Evolutionary conservation across 1,139 yeast genomes (phyloP), one percentile per base, ranked within the genome.

Genomic region (Taiozyma onychis): DNA sequence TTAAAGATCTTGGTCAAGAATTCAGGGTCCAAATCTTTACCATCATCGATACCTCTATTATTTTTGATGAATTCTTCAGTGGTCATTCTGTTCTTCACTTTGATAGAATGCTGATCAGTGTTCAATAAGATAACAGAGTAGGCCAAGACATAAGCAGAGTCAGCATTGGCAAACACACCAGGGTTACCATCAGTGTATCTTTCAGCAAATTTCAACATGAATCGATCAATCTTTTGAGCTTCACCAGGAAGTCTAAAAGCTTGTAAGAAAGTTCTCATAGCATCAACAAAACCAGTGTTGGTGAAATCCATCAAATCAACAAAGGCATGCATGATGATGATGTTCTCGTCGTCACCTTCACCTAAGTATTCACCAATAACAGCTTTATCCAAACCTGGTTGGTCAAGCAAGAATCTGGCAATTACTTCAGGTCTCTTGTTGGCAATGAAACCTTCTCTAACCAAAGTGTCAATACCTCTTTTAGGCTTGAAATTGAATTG

Each of bases 141-240:
- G 1, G 97, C 90, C 55, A 95, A 75, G 26, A 91, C 85, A 65
- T 93, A 95, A 0, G 97, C 97, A 0, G 97, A 85, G 63, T 90
- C 98, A 2, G 98, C 97, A 63, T 89, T 88, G 0, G 96, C 82
- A 67, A 93, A 93, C 0, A 84, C 76, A 18, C 75, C 74, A 6
- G 97, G 97, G 63, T 93, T 95, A 50, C 95, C 97, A 56, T 85
- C 82, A 39, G 85, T 84, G 63, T 85, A 95, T 59, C 96, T 76
- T 66, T 90, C 97, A 3, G 99, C 99, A 73, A 95, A 95, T 63
- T 95, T 93, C 63, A 93, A 78, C 97, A 95, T 89, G 64, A 84
- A 89, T 61, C 99, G 77, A 73, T 95, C 99, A 66, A 95, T 91
- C 64, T 93, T 93, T 69, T 95, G 99, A 2, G 97, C 91, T 70